These are phyloP conservation scores for Phytophthora palmivora DNA, from an alignment of 352 stramenopile species.

Conservation along the genomic window DNA sequence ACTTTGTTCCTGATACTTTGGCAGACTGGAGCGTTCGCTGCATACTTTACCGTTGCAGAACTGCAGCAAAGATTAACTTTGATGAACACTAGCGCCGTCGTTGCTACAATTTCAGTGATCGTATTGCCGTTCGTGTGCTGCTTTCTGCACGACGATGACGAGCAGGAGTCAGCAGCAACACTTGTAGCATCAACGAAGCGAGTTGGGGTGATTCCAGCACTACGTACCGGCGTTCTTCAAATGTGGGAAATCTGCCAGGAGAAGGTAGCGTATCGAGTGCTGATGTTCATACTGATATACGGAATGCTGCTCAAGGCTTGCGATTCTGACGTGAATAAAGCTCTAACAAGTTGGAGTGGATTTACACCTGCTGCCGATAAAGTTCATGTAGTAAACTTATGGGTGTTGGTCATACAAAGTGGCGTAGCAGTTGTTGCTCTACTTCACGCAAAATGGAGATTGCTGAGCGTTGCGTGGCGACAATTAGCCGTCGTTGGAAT, in stretches of 20 bases:
- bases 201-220: slow-evolving; percentile 21
- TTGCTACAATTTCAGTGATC: slow-evolving; percentile 15
- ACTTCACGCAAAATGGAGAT: slow-evolving; percentile 47
- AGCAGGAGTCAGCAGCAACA: slow-evolving; percentile 15
- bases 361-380: slow-evolving; percentile 23
- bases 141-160: slow-evolving; percentile 51
- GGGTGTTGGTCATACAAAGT: slow-evolving; percentile 38
- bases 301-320: slow-evolving; percentile 47
- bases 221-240: slow-evolving; percentile 40
- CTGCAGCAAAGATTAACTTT: slow-evolving; percentile 31
- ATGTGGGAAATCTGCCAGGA: slow-evolving; percentile 64
- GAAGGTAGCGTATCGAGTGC: slow-evolving; percentile 57
- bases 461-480: slow-evolving; percentile 52
- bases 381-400: slow-evolving; percentile 8
- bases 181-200: slow-evolving; percentile 32
- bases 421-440: slow-evolving; percentile 40
- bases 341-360: slow-evolving; percentile 45
- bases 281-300: slow-evolving; percentile 56
- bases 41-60: slow-evolving; percentile 37
- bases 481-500: slow-evolving; percentile 38
- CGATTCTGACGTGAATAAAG: slow-evolving; percentile 43
- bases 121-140: slow-evolving; percentile 41
- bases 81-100: slow-evolving; percentile 7
- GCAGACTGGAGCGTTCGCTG: slow-evolving; percentile 38
- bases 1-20: slow-evolving; percentile 50